These are phyloP conservation scores for Solanum tacnaense DNA, from an alignment of 257 asterid species.

Conservation along the genomic window DNA sequence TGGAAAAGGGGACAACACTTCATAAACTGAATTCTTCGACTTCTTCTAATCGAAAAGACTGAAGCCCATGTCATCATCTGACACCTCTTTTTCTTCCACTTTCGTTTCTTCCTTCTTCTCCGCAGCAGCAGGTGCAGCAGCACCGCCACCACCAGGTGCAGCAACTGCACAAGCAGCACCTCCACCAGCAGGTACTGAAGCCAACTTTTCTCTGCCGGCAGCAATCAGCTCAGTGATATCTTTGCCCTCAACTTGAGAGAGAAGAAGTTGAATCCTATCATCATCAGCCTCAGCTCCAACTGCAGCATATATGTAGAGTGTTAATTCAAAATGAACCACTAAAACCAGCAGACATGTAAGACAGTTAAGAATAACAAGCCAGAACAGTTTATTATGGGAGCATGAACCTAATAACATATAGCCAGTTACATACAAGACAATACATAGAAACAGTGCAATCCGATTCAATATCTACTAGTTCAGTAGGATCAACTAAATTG, in stretches of 20 bases:
- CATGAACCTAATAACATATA: background rate
- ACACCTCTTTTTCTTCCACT: conserved; percentile 35
- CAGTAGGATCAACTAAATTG: background rate
- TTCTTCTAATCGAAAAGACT: conserved; percentile 27
- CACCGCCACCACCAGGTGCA: conserved; percentile 26
- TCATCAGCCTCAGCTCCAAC: conserved; percentile 41
- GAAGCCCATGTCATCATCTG: conserved; percentile 36
- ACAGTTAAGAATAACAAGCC: background rate
- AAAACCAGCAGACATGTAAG: background rate
- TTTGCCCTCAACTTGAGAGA: conserved; percentile 29
- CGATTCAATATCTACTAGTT: background rate
- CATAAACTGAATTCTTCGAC: background rate
- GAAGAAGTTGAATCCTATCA: conserved; percentile 22
- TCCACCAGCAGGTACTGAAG: conserved; percentile 45
- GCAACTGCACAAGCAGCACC: conserved; percentile 28
- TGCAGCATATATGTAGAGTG: background rate
- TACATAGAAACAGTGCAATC: background rate
- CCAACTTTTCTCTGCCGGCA: conserved; percentile 41
- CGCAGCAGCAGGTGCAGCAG: conserved; percentile 27
- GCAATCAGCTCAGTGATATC: conserved; percentile 40
- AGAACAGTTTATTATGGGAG: background rate
- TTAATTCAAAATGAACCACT: background rate
- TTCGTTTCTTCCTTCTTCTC: conserved; percentile 41
- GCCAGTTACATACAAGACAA: background rate
- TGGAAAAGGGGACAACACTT: background rate